phyloP scores from a whole-genome alignment of 768 basidiomycete species.

The Lentinula edodes region DNA sequence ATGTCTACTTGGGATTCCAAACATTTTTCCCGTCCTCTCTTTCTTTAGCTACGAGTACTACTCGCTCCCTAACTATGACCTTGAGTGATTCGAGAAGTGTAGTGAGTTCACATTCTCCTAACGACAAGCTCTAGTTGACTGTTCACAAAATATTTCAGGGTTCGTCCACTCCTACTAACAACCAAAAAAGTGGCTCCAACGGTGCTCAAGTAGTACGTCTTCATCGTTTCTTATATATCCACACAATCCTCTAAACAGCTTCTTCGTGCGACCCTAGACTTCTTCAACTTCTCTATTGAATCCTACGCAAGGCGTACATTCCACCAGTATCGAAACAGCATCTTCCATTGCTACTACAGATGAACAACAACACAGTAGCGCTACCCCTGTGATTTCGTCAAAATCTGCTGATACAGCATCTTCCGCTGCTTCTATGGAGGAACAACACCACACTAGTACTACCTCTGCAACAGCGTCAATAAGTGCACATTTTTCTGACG shows the following conservation, averaged over 20 bases:
- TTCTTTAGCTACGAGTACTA: background rate
- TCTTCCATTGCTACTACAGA: background rate
- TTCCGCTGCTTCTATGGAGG: background rate
- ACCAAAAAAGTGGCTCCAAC: background rate
- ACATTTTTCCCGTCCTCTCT: background rate
- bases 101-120: background rate
- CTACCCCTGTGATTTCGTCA: background rate
- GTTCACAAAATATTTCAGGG: background rate
- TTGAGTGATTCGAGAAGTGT: background rate
- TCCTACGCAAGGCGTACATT: background rate
- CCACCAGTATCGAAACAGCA: background rate
- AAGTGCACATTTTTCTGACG: too few species aligned
- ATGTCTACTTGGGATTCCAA: background rate
- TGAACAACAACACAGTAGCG: background rate
- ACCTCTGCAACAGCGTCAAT: background rate
- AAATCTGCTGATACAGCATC: background rate
- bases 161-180: conserved; percentile 2
- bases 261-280: background rate
- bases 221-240: background rate
- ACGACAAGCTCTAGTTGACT: background rate
- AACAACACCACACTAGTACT: background rate
- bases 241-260: background rate
- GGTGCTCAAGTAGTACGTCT: background rate
- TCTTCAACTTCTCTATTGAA: background rate
- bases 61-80: background rate